These are phyloP conservation scores for Colletotrichum melonis DNA, from an alignment of 2,329 filamentous ascomycete species.

Conservation along the genomic window DNA sequence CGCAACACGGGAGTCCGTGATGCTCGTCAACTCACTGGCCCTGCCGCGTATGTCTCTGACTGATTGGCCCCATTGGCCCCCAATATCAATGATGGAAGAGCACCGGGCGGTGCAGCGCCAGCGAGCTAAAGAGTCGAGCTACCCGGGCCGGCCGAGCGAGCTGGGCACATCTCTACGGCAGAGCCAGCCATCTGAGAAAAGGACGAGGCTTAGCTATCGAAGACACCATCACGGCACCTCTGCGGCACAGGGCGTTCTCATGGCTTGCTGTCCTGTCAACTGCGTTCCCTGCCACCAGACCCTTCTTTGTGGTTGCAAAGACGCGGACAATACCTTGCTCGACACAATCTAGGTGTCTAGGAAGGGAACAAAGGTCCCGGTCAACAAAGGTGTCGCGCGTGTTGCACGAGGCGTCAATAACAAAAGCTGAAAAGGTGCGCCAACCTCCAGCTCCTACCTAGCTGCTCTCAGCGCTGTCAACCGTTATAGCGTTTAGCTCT, in stretches of 20 bases:
- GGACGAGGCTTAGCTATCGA: constrained; percentile 1
- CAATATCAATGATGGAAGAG: neutral
- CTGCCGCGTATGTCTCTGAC: neutral
- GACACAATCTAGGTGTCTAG: neutral
- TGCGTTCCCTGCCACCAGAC: neutral
- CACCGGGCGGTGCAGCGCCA: constrained; percentile 19
- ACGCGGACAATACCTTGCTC: neutral
- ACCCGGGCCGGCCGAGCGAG: constrained; percentile 13
- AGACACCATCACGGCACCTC: constrained; percentile 14
- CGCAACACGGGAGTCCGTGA: neutral
- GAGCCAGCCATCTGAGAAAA: neutral
- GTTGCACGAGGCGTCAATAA: constrained; percentile 1
- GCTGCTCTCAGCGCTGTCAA: neutral
- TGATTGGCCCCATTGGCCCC: constrained; percentile 1
- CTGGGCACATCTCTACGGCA: neutral
- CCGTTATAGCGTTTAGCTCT: neutral
- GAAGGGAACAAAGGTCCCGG: neutral
- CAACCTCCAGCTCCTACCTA: neutral
- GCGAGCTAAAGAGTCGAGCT: neutral
- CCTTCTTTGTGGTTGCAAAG: constrained; percentile 4
- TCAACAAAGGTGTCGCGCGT: neutral
- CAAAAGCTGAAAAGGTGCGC: neutral
- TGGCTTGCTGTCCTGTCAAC: constrained; percentile 21
- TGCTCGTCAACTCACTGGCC: neutral
- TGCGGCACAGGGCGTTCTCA: neutral